Evolutionary conservation across 768 basidiomycete species (phyloP), one percentile per base, ranked within the genome.

Genomic region (Boletus rubescentipes): DNA sequence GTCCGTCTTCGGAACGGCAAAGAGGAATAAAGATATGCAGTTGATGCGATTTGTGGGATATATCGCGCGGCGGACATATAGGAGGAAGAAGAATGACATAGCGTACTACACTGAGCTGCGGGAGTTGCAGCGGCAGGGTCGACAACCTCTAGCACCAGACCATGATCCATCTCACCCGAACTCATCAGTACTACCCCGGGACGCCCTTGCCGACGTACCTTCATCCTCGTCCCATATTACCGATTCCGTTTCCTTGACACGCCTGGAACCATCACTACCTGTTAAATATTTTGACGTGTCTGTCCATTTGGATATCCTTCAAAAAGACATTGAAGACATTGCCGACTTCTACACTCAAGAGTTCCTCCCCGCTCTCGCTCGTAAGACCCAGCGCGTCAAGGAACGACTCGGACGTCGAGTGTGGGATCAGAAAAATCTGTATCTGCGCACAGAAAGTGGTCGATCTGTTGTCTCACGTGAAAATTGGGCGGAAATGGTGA

Each of bases 331-430:
- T 37, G 57, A 61, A 18, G 77, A 82, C 53, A 71, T 91, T 21
- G 67, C 74, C 47, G 60, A 67, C 3, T 75, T 90, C 47, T 65
- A 74, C 35, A 57, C 64, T 3, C 45, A 59, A 46, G 59, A 63
- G 21, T 75, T 71, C 31, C 67, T 84, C 12, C 69, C 71, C n/a
- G 69, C 79, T 3, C 57, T 82, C 8, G 78, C 72, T 6, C 81
- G 87, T 10, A 80, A 74, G 16, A 73, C 74, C 3, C 81, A 85
- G 57, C 80, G 89, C 16, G 52, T 83, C n/a, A 89, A 89, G 70
- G 88, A 91, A 70, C 76, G 81, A 30, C 70, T 91, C n/a, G 87
- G 87, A 9, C 81, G 90, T n/a, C 82, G 90, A 11, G 81, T 91
- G 1, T 90, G 87, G 87, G 66, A 58, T 6, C 75, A 67, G 31